Evolutionary conservation across 148 eudicot species (phyloP).

Genomic region (Tetragonia tetragonoides): DNA sequence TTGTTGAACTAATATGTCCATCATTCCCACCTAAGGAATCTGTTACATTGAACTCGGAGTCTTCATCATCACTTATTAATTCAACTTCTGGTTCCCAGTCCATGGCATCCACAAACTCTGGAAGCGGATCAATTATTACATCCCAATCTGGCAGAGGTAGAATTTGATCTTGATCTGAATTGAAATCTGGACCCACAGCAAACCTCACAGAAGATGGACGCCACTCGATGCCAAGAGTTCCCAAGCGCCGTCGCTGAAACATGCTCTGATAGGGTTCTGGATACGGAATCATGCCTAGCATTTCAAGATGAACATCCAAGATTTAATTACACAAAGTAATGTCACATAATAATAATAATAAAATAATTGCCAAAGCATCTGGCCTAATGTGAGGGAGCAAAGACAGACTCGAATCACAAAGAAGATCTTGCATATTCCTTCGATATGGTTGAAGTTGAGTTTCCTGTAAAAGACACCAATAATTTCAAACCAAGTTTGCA

Average conservation of each 20-base stretch:
- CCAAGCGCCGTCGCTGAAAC: constrained; percentile 82
- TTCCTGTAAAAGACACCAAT: constrained; percentile 47
- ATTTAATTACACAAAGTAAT: neutral
- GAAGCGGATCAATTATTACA: constrained; percentile 69
- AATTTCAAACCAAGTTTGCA: neutral
- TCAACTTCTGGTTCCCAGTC: constrained; percentile 91
- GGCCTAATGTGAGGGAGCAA: constrained; percentile 17
- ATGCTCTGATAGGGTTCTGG: constrained; percentile 94
- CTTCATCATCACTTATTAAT: constrained; percentile 82
- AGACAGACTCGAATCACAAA: constrained; percentile 87
- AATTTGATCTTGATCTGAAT: constrained; percentile 69
- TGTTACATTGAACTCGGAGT: constrained; percentile 78
- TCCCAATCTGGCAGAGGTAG: constrained; percentile 73
- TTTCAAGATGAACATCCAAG: constrained; percentile 17
- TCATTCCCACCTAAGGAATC: constrained; percentile 71
- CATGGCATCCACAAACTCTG: constrained; percentile 76
- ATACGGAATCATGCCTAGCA: constrained; percentile 89
- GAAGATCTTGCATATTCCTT: constrained; percentile 96
- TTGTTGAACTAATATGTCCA: constrained; percentile 45
- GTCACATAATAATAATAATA: neutral
- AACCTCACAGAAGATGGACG: constrained; percentile 79
- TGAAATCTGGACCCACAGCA: constrained; percentile 77
- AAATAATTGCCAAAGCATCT: constrained; percentile 6
- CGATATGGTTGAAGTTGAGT: constrained; percentile 84
- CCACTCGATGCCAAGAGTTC: constrained; percentile 91